Base-by-base conservation (phyloP, 1,284 basidiomycete genomes). In the Malassezia yamatoensis region DNA sequence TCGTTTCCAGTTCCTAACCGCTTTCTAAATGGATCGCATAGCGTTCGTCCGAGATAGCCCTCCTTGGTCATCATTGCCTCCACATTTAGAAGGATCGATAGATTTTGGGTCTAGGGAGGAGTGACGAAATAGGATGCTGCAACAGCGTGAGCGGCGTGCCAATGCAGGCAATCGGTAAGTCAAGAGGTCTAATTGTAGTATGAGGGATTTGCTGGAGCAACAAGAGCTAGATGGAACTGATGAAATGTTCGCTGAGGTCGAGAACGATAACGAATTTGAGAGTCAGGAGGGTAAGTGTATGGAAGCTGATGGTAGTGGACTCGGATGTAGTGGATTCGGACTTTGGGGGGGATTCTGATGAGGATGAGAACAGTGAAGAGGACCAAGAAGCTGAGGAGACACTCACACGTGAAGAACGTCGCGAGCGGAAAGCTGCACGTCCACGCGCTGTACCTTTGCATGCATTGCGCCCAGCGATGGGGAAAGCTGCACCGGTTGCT, bases 261-360 rank as follows among this genome's bases (percentile, higher is more conserved):
- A 68, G 18, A 60, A 66, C 43, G 70, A 73, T 38, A 43, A 63
- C 29, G 68, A 71, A 24, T 73, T 70, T 36, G 49, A 68, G 47
- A 65, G 54, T 2, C 51, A 61, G 24, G 55, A 49, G 16, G 53
- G 53, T 54, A 12, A 37, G 53, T 54, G 5, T 43, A 11, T 34
- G 40, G 34, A 15, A 24, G 29, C 3, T 36, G 43, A 24, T 10
- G 15, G 42, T 35, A 54, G 64, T 64, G 11, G 63, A 65, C 45
- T 58, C 65, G 15, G 70, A 71, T 43, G 60, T 63, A 18, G 61
- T 73, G 3, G 70, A 73, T 43, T 65, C 62, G 11, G 70, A 73
- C 52, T 73, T 73, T 49, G 70, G 65, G 47, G 59, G 60, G 12
- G 58, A 61, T 20, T 63, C 61, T 41, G 59, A 60, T 10, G 70